Base-by-base conservation (phyloP, 257 asterid genomes). In the Solanum lycopersicoides region DNA sequence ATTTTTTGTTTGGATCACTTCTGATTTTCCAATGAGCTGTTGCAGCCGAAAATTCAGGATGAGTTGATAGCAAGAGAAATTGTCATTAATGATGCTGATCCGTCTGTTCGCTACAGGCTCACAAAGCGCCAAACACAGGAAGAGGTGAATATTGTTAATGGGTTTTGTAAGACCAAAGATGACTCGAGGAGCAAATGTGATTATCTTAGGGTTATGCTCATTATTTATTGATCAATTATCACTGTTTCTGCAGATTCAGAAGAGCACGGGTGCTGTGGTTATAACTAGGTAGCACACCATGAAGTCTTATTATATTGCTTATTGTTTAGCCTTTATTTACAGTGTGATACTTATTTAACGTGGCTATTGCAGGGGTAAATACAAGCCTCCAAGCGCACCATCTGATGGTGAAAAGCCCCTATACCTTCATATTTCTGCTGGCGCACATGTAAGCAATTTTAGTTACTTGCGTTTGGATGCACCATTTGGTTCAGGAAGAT, bases 61-160 rank as follows among this genome's bases (percentile, higher is more conserved):
- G 99, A 97, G 90, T 71, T 97, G 90, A 93, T 97, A 89, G 98
- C 99, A 35, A 93, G 95, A 92, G 99, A 97, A 92, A 94, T 97
- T 90, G 94, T 97, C 87, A 97, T 97, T 90, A 97, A 97, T 89
- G 99, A 97, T 92, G 98, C 98, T 44, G 98, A 97, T 76, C 87
- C 99, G 88, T 92, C 95, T 66, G 87, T 92, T 86, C 99, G 99
- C 34, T 96, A 94, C 90, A 96, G 93, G 96, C 98, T 97, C 66
- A 97, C 99, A 47, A 97, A 92, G 92, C 96, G 98, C 85, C 98
- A 94, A 91, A 97, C 98, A 56, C 99, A 97, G 91, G 99, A 97
- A 92, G 99, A 97, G 98, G 99, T 97, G 90, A 86, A 73, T 50
- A 47, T 83, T 87, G 69, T 69, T 73, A 45, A 82, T 82, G 80